Conservation (phyloP, 768 basidiomycete genomes). For the Pleurotus salmoneostramineus region DNA sequence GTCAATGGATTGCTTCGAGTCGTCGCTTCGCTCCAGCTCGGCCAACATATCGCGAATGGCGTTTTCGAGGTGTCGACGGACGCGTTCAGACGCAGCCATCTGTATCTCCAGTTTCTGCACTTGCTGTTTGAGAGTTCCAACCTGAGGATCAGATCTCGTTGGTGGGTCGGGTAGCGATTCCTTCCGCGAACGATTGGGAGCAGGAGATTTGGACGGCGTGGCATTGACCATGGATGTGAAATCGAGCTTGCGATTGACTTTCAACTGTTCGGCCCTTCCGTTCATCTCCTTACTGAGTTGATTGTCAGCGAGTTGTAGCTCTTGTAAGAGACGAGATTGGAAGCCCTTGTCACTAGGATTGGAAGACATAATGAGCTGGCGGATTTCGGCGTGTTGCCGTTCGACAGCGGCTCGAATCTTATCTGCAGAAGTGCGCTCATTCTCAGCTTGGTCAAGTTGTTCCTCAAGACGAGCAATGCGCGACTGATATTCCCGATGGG, state of each 20-base stretch:
- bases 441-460: slow-evolving; percentile 55
- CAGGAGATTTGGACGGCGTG: slow-evolving; percentile 43
- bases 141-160: slow-evolving; percentile 42
- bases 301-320: slow-evolving; percentile 60
- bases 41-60: slow-evolving; percentile 56
- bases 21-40: slow-evolving; percentile 62
- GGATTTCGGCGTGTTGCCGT: slow-evolving; percentile 69
- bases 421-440: slow-evolving; percentile 41
- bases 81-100: slow-evolving; percentile 64
- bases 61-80: slow-evolving; percentile 59
- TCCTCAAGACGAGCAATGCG: slow-evolving; percentile 60
- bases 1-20: slow-evolving; percentile 60
- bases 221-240: slow-evolving; percentile 36
- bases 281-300: slow-evolving; percentile 50
- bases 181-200: slow-evolving; percentile 31
- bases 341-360: slow-evolving; percentile 58
- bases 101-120: slow-evolving; percentile 65
- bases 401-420: slow-evolving; percentile 61
- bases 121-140: slow-evolving; percentile 54
- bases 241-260: slow-evolving; percentile 28
- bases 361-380: slow-evolving; percentile 55
- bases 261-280: slow-evolving; percentile 27
- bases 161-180: slow-evolving; percentile 29
- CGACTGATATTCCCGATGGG: slow-evolving; percentile 61
- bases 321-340: slow-evolving; percentile 56